Percentiles rank a stretch among this genome's conserved stretches.
Evolutionary conservation across 257 asterid genomes (phyloP).

Genomic region (Primulina eburnea): DNA sequence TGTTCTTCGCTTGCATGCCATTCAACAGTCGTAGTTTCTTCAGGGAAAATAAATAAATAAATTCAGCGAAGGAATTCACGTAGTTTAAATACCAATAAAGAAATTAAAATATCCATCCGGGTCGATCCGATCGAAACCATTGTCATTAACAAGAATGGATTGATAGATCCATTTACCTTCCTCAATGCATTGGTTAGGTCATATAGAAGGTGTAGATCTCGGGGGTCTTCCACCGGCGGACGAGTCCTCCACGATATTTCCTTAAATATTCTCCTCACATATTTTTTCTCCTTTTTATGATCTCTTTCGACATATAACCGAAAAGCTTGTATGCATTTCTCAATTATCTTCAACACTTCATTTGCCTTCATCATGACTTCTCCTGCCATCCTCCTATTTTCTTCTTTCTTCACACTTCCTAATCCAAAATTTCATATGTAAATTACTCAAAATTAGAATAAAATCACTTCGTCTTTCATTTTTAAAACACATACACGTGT

Average conservation of each 20-base stretch:
- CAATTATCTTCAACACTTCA: constrained; percentile 39
- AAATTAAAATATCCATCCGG: too few relatives aligned
- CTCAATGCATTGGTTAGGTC: constrained; percentile 30
- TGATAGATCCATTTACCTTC: constrained; percentile 36
- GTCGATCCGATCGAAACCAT: too few relatives aligned
- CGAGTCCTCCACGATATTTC: constrained; percentile 16
- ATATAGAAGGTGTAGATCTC: constrained; percentile 44
- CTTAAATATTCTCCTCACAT: constrained; percentile 29
- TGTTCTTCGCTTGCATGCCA: constrained; percentile 41
- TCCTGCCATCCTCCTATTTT: constrained; percentile 26
- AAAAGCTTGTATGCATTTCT: constrained; percentile 48
- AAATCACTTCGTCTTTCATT: too few relatives aligned
- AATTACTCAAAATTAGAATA: too few relatives aligned
- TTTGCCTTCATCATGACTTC: constrained; percentile 30
- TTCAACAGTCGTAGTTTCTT: constrained; percentile 45
- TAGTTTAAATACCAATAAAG: too few relatives aligned
- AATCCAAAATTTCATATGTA: background rate
- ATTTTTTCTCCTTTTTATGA: constrained; percentile 15
- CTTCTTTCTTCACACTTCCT: constrained; percentile 30
- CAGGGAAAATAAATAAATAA: background rate
- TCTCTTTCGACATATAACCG: constrained; percentile 41
- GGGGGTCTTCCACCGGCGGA: constrained; percentile 58
- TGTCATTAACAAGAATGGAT: too few relatives aligned
- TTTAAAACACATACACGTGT: too few relatives aligned
- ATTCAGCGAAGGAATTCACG: too few relatives aligned